Base-by-base conservation (phyloP, 2,329 filamentous ascomycete genomes). In the Capronia epimyces region DNA sequence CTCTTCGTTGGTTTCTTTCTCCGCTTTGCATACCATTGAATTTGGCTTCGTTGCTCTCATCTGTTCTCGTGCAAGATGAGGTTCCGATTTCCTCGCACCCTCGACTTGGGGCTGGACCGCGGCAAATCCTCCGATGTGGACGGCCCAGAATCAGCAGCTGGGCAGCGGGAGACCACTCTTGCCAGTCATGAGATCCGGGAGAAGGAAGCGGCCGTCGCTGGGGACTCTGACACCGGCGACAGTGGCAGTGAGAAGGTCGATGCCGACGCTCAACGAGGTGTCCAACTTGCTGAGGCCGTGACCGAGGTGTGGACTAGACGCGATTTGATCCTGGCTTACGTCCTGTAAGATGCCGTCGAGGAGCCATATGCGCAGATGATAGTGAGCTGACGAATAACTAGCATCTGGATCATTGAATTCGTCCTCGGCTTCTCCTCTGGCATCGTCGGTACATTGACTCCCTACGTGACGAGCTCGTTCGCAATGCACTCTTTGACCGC, bases 401-500 rank as follows among this genome's bases (percentile, higher is more conserved):
- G 40, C 9, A 43, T 43, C 40, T 43, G 40, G 40, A 16, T 43
- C 21, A 29, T 43, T 3, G 20, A 43, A 3, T 67, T 71, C 36
- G 65, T 71, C 49, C 67, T 71, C 57, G 65, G 66, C 2, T 65
- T 73, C 49, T 66, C 71, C 55, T 60, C 62, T 12, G 63, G 63
- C 3, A 67, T 70, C 27, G 64, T 69, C 13, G 58, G 61, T 43
- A 70, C 67, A 47, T 58, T 78, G 34, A 68, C 63, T 3, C 71
- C 74, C 8, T 77, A 71, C 56, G 72, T 77, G 31, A 78, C 75
- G 27, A 76, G 71, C 56, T 68, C 66, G 20, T 82, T 76, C 57
- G 54, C 68, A 21, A 61, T 67, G 7, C 78, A 81, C 58, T 77
- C 76, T 1, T 66, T 81, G 43, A 71, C 74, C 1, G 69, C 76